A percentile compares a stretch with the other conserved stretches of the same genome.
phyloP scores from a whole-genome alignment of 257 asterid species.

The Salvia miltiorrhiza region DNA sequence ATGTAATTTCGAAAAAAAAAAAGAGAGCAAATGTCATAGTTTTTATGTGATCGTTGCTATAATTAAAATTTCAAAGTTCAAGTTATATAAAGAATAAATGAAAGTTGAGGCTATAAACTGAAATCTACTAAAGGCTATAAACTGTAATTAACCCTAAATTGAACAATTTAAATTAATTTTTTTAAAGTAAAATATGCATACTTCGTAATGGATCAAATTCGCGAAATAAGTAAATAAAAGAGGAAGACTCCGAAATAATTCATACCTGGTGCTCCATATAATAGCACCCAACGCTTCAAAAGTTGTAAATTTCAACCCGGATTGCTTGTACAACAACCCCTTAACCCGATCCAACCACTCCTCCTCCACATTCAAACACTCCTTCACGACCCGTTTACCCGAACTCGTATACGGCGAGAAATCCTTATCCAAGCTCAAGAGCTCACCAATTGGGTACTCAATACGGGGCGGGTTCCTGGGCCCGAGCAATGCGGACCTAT shows the following conservation, averaged over 20 bases:
- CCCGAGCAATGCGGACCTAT: slow-evolving; percentile 54
- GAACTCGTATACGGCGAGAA: slow-evolving; percentile 38
- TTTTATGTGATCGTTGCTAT: too few species aligned
- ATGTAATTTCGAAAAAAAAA: too few species aligned
- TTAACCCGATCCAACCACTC: slow-evolving; percentile 61
- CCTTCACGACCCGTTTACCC: slow-evolving; percentile 40
- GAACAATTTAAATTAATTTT: too few species aligned
- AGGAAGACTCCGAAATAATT: not conserved
- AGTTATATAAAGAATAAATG: too few species aligned
- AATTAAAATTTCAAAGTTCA: too few species aligned
- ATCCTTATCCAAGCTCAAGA: slow-evolving; percentile 43
- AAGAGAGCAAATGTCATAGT: too few species aligned
- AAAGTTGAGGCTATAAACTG: too few species aligned
- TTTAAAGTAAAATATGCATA: too few species aligned
- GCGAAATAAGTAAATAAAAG: too few species aligned
- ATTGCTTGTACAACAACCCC: slow-evolving; percentile 35
- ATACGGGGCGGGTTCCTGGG: slow-evolving; percentile 51
- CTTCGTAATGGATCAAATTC: not conserved
- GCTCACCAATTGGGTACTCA: slow-evolving; percentile 49
- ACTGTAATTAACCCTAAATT: too few species aligned
- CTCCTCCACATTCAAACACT: slow-evolving; percentile 48
- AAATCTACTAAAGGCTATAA: too few species aligned
- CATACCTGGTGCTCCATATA: slow-evolving; percentile 77
- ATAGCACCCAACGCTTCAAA: slow-evolving; percentile 83
- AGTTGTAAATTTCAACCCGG: slow-evolving; percentile 61